Base-by-base conservation (phyloP, 2,329 filamentous ascomycete genomes). In the Monosporascus cannonballus region DNA sequence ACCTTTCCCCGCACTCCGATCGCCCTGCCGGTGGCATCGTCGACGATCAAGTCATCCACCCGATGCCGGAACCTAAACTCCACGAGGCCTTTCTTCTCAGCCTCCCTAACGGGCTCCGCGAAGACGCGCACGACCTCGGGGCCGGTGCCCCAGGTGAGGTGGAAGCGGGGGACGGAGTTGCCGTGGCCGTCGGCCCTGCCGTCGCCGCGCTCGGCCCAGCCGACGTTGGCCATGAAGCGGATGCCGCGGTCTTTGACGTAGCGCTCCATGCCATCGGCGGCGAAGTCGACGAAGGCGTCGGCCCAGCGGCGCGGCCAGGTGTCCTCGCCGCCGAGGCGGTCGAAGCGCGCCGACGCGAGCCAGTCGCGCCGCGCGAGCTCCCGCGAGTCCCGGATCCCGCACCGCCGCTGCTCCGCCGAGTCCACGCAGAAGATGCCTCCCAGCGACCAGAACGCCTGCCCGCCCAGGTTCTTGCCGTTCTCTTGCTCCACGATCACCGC, bases 371-470 rank as follows among this genome's bases (percentile, higher is more conserved):
- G 65, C 3, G 82, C 81, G 18, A 84, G 72, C 59, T 75, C 76
- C 53, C 76, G 76, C 50, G 73, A 77, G 68, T 85, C 81, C 56
- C 72, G 73, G 69, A 85, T 81, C 58, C 81, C 81, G 65, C 78
- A 70, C 51, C 77, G 74, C 4, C 81, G 76, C 69, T 85, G 81
- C 56, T 77, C 72, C 8, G 74, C 61, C 8, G 79, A 82, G 67
- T 84, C 65, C 51, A 85, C 81, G 66, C 77, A 73, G 68, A 85
- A 85, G 25, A 85, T 64, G 37, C 81, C 81, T 36, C 81, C 82
- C 1, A 85, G 74, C 3, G 81, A 85, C 80, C 81, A 85, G 63
- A 84, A 84, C 6, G 81, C 81, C 65, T 85, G 81, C 2, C 81
- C 81, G 54, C 82, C 82, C 9, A 85, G 70, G 59, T 74, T 83